Evolutionary conservation across 257 asterid species (phyloP), one percentile per base, ranked within the genome.

Genomic region (Osmanthus fragrans): DNA sequence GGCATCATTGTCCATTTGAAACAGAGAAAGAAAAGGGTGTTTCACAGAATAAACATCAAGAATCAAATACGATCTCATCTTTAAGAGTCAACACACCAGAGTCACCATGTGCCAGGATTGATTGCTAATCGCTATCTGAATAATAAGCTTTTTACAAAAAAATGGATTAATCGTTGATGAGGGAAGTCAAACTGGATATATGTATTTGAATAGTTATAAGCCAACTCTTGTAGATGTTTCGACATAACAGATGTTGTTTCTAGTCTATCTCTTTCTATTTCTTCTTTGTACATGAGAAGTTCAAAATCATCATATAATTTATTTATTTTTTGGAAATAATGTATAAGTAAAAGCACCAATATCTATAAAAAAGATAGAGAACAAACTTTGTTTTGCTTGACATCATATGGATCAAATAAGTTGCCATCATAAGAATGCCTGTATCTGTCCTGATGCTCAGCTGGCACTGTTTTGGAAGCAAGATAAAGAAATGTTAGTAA

Each of bases 321-420:
- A 3, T 39, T 39, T 39, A 7, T 39, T 39, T 30, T 30, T 30
- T 1, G 66, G 66, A n/a, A 11, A 8, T 21, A 23, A n/a, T 9
- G 32, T 8, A 58, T 21, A 21, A 6, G 5, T n/a, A 25, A 63
- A 27, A 27, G 9, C 8, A 13, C 40, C 71, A 77, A 42, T 70
- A 32, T 70, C 80, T 69, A 39, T 25, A 80, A 3, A 75, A 58
- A 76, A 81, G 81, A 73, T 47, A 76, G 86, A 80, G 82, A 87
- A 85, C 97, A 45, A 72, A 94, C 99, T 71, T 88, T 93, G 84
- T 76, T 77, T 76, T 83, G 89, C 85, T 91, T 89, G 27, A 84
- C 79, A 49, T 91, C 97, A 74, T 84, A 90, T 76, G 85, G 86
- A 73, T 93, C 95, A 82, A 84, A 87, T 73, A 79, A 77, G 88